Evolutionary conservation across 2,329 filamentous ascomycete species (phyloP), one percentile per base, ranked within the genome.

Genomic region (Chaetomiaceae sp.): DNA sequence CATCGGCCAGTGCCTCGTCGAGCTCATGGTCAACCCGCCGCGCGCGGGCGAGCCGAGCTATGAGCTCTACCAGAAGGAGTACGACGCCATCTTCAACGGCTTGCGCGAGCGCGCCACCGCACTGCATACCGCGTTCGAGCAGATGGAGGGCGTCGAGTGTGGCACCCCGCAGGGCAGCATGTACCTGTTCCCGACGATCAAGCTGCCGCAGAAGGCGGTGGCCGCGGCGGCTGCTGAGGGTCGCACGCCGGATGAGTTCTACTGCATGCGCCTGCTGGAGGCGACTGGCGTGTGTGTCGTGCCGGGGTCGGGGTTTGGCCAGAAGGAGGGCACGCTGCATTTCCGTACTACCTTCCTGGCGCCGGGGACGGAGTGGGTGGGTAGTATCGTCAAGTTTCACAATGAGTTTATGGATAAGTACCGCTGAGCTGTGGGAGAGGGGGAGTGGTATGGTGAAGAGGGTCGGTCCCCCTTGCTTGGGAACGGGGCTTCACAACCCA

Each of bases 131-230:
- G 90, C 91, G 22, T 98, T 98, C 70, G 74, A 81, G 66, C 72
- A 88, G 63, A 97, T 98, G 93, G 91, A 97, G 68, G 93, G 93
- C 48, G 91, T 98, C 49, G 80, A 90, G 65, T 95, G 90, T 69
- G 85, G 86, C 60, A 76, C 81, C 57, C 93, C 93, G 46, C 86
- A 95, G 77, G 93, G 93, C 50, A 84, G 86, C 64, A 98, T 98
- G 93, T 98, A 98, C 73, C 85, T 98, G 60, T 98, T 97, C 80
- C 93, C 93, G 19, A 93, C 88, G 58, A 95, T 98, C 69, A 81
- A 74, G 27, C 74, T 98, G 19, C 80, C 93, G 2, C 58, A 69
- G 19, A 88, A 87, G 69, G 93, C 89, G 33, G 68, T 83, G 52
- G 83, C 84, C 55, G 87, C 86, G 14, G 93, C 93, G 29, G 67